Conservation (phyloP, 1,284 basidiomycete species). For the Rhodotorula sp. region DNA sequence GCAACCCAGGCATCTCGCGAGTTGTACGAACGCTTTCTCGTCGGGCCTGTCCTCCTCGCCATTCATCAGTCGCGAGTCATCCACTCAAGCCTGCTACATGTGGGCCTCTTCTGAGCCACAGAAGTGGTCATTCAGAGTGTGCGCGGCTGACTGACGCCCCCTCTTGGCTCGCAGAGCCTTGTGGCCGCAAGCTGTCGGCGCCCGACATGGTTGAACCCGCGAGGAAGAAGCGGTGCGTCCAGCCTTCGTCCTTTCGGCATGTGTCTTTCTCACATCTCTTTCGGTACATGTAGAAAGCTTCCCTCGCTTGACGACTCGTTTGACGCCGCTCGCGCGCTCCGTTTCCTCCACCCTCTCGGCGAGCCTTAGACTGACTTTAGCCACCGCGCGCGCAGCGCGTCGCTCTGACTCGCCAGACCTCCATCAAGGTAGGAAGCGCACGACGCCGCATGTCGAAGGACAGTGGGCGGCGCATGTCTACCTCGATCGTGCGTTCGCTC, state of each 20-base stretch:
- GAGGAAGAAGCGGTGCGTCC: constrained; percentile 17
- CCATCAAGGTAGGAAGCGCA: constrained; percentile 75
- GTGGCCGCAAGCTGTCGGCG: neutral
- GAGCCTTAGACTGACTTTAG: too few species aligned
- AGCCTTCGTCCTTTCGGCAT: accelerated
- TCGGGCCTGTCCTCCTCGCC: neutral
- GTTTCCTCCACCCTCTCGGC: too few species aligned
- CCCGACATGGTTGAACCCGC: constrained; percentile 1
- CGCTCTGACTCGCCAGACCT: constrained; percentile 65
- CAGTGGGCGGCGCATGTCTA: constrained; percentile 75
- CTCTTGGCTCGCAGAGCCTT: too few species aligned
- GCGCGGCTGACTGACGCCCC: too few species aligned
- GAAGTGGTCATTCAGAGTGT: neutral
- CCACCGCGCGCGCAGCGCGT: neutral
- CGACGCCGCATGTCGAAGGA: constrained; percentile 70
- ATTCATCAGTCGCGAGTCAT: neutral
- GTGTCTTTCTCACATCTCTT: neutral
- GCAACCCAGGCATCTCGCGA: too few species aligned
- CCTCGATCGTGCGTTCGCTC: constrained; percentile 48
- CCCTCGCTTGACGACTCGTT: constrained; percentile 31
- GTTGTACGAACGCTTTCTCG: neutral
- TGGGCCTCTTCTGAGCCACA: too few species aligned
- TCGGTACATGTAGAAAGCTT: constrained; percentile 10
- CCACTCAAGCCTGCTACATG: too few species aligned
- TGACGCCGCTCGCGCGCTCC: neutral